A percentile compares a stretch with the other conserved stretches of the same genome.
Evolutionary conservation across 768 basidiomycete species (phyloP).

Genomic region (Favolaschia claudopus): DNA sequence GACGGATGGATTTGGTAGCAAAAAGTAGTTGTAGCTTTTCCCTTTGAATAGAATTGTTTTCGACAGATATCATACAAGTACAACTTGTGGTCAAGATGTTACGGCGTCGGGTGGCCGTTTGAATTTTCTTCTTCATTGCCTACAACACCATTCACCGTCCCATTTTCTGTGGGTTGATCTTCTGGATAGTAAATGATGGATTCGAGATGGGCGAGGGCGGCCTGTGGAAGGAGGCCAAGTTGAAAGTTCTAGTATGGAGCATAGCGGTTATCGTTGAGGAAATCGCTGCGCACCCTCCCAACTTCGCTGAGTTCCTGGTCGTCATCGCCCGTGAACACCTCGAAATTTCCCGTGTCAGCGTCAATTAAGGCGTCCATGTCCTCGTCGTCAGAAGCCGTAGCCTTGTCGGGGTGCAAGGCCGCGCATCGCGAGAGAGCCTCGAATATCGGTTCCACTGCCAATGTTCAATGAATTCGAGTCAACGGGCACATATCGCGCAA

Average conservation of each 20-base stretch:
- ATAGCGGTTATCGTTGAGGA: constrained; percentile 77
- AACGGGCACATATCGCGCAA: neutral
- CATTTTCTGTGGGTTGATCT: constrained; percentile 8
- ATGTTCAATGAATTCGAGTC: neutral
- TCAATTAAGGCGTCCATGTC: constrained; percentile 65
- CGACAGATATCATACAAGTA: neutral
- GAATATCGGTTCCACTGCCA: constrained; percentile 82
- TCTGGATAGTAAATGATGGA: constrained; percentile 74
- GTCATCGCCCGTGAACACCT: constrained; percentile 61
- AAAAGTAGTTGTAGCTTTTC: neutral
- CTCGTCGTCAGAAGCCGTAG: constrained; percentile 56
- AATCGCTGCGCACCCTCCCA: constrained; percentile 94
- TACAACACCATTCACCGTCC: constrained; percentile 11
- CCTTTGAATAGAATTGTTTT: neutral
- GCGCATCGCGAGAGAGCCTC: constrained; percentile 88
- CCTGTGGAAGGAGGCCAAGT: constrained; percentile 56
- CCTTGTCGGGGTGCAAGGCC: constrained; percentile 81
- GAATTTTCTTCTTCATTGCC: constrained; percentile 21
- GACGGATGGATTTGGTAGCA: constrained; percentile 22
- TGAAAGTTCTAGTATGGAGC: constrained; percentile 91
- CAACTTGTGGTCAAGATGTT: too few relatives aligned
- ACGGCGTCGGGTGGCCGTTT: too few relatives aligned
- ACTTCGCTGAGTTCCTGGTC: constrained; percentile 83
- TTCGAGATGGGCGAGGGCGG: constrained; percentile 83
- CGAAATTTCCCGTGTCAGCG: constrained; percentile 55